phyloP scores from a whole-genome alignment of 805 yeast genomes.

The Lachancea mirantina region DNA sequence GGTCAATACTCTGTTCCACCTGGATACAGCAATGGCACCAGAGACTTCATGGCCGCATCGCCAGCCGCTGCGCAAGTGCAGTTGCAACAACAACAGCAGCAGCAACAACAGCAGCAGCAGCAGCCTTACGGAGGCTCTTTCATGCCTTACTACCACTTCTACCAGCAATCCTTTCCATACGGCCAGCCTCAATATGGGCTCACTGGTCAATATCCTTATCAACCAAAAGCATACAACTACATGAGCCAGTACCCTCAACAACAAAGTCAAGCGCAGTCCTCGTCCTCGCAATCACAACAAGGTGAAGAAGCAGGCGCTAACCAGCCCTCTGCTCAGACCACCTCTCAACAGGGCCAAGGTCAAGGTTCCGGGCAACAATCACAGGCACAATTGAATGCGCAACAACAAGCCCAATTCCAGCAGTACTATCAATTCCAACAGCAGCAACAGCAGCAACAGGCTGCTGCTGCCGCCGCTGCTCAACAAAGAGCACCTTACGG shows the following conservation, averaged over 20 bases:
- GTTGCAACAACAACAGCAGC: slow-evolving; percentile 11
- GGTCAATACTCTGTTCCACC: slow-evolving; percentile 22
- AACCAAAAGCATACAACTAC: slow-evolving; percentile 25
- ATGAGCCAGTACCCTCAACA: slow-evolving; percentile 21
- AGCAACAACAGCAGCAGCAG: slow-evolving; percentile 15
- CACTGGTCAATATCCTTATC: slow-evolving; percentile 30
- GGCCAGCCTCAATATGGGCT: slow-evolving; percentile 32
- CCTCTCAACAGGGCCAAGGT: slow-evolving; percentile 19
- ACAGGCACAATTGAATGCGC: slow-evolving; percentile 13
- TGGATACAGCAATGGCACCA: slow-evolving; percentile 21
- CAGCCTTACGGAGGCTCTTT: slow-evolving; percentile 30
- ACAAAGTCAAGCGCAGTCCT: slow-evolving; percentile 11
- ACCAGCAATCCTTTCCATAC: slow-evolving; percentile 32
- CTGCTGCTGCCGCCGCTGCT: slow-evolving; percentile 22
- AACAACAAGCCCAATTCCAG: slow-evolving; percentile 29
- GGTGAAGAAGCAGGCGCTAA: slow-evolving; percentile 12
- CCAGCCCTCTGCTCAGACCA: slow-evolving; percentile 13
- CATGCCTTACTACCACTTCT: slow-evolving; percentile 32
- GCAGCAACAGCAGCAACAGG: slow-evolving; percentile 23
- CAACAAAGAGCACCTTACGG: slow-evolving; percentile 29
- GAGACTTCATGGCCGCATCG: slow-evolving; percentile 21
- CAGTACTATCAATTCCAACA: slow-evolving; percentile 29
- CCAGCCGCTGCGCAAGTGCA: slow-evolving; percentile 20
- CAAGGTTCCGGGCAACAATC: slow-evolving; percentile 23
- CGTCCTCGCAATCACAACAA: slow-evolving; percentile 13